phyloP scores from a whole-genome alignment of 257 asterid genomes.

The Plectranthus barbatus region DNA sequence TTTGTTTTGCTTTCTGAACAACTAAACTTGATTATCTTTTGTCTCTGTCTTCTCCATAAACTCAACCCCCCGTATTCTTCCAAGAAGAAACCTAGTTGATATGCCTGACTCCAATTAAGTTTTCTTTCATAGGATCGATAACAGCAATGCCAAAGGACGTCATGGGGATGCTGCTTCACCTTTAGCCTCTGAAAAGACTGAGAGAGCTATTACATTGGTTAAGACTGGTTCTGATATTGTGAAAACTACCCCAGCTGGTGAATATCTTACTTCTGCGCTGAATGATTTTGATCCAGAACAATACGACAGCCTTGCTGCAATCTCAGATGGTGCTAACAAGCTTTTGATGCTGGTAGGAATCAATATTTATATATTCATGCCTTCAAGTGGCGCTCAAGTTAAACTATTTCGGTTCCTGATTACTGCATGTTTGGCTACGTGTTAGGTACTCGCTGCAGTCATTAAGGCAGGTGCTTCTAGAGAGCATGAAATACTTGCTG shows the following conservation, averaged over 20 bases:
- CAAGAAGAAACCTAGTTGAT: neutral
- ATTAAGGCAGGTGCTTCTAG: conserved; percentile 99
- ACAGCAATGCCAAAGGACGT: conserved; percentile 39
- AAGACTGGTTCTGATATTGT: conserved; percentile 60
- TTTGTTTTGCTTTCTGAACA: conserved; percentile 14
- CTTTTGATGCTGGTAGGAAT: conserved; percentile 89
- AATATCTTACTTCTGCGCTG: conserved; percentile 91
- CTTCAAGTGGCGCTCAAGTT: neutral
- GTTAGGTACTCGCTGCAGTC: conserved; percentile 97
- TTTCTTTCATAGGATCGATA: conserved; percentile 47
- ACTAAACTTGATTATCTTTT: neutral
- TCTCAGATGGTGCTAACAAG: conserved; percentile 99
- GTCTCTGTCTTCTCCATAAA: neutral
- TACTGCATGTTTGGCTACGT: conserved; percentile 16
- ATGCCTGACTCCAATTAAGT: neutral
- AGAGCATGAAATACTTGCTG: conserved; percentile 99
- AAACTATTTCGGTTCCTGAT: conserved; percentile 14
- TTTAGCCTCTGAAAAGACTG: conserved; percentile 48
- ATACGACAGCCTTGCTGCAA: conserved; percentile 92
- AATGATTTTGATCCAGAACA: conserved; percentile 97
- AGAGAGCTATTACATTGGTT: conserved; percentile 69
- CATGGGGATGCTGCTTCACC: conserved; percentile 48
- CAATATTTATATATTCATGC: conserved; percentile 5
- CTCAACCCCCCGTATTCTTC: neutral
- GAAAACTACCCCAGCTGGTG: conserved; percentile 97